Evolutionary conservation across 2,329 filamentous ascomycete species (phyloP), one percentile per base, ranked within the genome.

Genomic region (Neonectria hederae): DNA sequence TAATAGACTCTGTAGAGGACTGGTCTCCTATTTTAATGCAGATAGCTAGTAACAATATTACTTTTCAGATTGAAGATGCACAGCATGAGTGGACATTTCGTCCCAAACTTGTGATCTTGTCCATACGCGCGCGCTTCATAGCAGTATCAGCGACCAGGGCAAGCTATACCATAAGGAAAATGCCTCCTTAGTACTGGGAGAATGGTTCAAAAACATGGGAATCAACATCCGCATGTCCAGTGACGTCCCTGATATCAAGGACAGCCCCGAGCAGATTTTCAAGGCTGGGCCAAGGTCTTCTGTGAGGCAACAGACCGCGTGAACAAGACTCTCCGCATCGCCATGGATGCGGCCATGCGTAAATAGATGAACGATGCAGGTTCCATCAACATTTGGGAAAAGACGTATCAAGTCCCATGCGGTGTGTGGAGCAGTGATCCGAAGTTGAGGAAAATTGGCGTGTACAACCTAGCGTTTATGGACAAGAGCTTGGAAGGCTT

Each of bases 141-240:
- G 60, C 10, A 42, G 54, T 30, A 59, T 63, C 9, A 22, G 24
- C 21, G 60, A 63, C 24, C 59, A 54, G 60, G 35, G 28, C 13
- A n/a, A 54, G 30, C 42, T 63, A 1, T 63, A 63, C 32, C 21
- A 28, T 17, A 17, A 63, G n/a, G 60, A 54, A 19, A 49, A 57
- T 24, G 8, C 21, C 4, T 49, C 48, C 1, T 22, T 53, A 6
- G 42, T 43, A 6, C 64, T 60, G 28, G 69, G 69, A 3, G 65
- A 62, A 5, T 72, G 65, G 67, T 43, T 68, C 6, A 66, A 72
- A 42, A 51, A 69, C 19, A 61, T 72, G n/a, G 67, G 69, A 45
- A 42, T 67, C 22, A 66, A 70, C 13, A 67, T 72, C 28, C 59
- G 66, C 19, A 24, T 68, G 10, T 53, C 62, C 11, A 72, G 69